These are phyloP conservation scores for Colletotrichum phormii DNA, from an alignment of 2,329 filamentous ascomycete species.

Conservation along the genomic window DNA sequence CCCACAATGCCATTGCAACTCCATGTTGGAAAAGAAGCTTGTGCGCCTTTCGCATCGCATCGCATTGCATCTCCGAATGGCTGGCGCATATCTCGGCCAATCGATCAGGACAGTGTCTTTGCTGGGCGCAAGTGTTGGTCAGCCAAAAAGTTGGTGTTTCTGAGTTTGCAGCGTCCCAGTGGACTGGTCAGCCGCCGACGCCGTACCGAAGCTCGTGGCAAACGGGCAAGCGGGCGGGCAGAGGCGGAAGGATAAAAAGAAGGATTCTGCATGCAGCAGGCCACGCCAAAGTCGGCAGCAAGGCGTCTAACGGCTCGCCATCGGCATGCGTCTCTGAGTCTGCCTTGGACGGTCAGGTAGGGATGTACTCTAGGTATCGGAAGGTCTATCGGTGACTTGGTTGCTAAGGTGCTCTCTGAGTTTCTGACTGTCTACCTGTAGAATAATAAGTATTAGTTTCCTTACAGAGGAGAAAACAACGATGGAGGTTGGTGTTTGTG, in stretches of 20 bases:
- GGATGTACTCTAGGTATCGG: too few species aligned
- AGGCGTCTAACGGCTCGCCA: slow-evolving; percentile 4
- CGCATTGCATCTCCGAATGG: not conserved
- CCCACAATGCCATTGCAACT: not conserved
- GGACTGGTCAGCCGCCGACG: slow-evolving; percentile 3
- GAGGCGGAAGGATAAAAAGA: not conserved
- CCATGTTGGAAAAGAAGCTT: not conserved
- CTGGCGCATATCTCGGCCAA: not conserved
- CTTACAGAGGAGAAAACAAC: not conserved
- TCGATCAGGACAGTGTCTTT: not conserved
- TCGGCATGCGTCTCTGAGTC: not conserved
- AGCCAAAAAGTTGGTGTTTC: not conserved
- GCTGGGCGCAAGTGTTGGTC: not conserved
- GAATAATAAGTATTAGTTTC: too few species aligned
- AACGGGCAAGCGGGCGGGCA: not conserved
- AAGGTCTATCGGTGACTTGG: too few species aligned
- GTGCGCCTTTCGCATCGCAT: slow-evolving; percentile 14
- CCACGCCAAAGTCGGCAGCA: slow-evolving; percentile 21
- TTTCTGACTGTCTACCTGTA: too few species aligned
- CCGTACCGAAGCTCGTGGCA: not conserved
- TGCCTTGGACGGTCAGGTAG: not conserved
- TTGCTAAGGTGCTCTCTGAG: too few species aligned
- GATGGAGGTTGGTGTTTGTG: not conserved
- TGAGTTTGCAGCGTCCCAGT: not conserved
- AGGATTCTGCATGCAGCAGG: not conserved